These are phyloP conservation scores for Bocquillonia castaneifolia DNA, from an alignment of 441 rosid genomes.

Conservation along the genomic window DNA sequence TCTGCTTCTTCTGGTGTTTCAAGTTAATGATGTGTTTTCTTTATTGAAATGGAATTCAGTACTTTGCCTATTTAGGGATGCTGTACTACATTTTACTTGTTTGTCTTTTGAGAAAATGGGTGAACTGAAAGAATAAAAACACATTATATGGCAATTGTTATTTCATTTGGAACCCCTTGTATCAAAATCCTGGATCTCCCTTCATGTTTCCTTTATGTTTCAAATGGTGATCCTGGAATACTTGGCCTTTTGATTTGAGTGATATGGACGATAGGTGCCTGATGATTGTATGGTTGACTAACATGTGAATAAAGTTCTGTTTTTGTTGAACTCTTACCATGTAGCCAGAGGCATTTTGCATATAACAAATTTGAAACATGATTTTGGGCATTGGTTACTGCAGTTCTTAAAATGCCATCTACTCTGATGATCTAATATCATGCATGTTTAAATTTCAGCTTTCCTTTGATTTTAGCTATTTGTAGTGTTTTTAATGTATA, in stretches of 20 bases:
- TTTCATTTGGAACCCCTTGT: not conserved
- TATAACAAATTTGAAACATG: not conserved
- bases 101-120: conserved; percentile 6
- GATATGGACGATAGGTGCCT: conserved; percentile 11
- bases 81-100: too few relatives aligned
- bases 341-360: not conserved
- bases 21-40: too few relatives aligned
- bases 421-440: conserved; percentile 4
- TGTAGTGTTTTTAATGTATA: not conserved
- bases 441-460: not conserved
- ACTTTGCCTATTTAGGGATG: too few relatives aligned
- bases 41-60: too few relatives aligned
- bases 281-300: conserved; percentile 12
- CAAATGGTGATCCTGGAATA: conserved; percentile 17
- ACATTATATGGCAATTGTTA: not conserved
- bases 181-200: conserved; percentile 21
- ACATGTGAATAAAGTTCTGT: too few relatives aligned
- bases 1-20: conserved; percentile 14
- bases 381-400: not conserved
- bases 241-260: conserved; percentile 8
- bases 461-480: not conserved
- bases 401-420: not conserved
- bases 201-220: not conserved
- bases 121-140: not conserved
- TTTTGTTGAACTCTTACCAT: too few relatives aligned